phyloP scores from a whole-genome alignment of 2,329 filamentous ascomycete genomes.

The Sphaerulina populicola region DNA sequence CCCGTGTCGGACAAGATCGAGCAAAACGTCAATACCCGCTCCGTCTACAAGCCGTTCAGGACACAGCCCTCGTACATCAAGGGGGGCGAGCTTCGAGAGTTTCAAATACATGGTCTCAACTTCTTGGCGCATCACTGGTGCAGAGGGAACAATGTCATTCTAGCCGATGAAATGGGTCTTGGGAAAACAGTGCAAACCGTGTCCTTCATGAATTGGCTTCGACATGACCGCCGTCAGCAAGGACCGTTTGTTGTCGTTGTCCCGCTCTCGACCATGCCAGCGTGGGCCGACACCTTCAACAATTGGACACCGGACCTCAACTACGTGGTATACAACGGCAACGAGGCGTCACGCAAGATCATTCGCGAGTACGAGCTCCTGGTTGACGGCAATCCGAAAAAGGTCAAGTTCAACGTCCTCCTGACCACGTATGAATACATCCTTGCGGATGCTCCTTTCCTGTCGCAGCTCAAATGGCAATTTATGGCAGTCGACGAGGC shows the following conservation, averaged over 20 bases:
- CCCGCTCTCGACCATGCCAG: slow-evolving; percentile 90
- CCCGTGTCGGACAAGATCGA: slow-evolving; percentile 74
- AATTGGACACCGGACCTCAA: slow-evolving; percentile 93
- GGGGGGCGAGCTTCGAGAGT: slow-evolving; percentile 76
- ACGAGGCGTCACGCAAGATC: slow-evolving; percentile 72
- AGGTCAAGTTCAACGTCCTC: slow-evolving; percentile 94
- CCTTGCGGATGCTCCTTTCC: slow-evolving; percentile 70
- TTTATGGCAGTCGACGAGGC: slow-evolving; percentile 94
- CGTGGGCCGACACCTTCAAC: slow-evolving; percentile 97
- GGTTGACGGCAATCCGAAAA: slow-evolving; percentile 73
- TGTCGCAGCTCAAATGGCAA: slow-evolving; percentile 93
- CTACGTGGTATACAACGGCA: slow-evolving; percentile 93
- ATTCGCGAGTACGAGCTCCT: slow-evolving; percentile 88
- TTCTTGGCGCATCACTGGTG: slow-evolving; percentile 97
- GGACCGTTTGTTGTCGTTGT: slow-evolving; percentile 97
- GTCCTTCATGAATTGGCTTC: slow-evolving; percentile 92
- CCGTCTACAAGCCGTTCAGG: slow-evolving; percentile 62
- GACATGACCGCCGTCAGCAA: slow-evolving; percentile 79
- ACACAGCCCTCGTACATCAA: slow-evolving; percentile 79
- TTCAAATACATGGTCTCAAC: slow-evolving; percentile 89
- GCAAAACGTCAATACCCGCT: slow-evolving; percentile 64
- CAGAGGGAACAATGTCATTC: slow-evolving; percentile 84
- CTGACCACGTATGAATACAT: slow-evolving; percentile 98
- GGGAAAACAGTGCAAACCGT: slow-evolving; percentile 98
- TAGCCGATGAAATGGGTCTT: slow-evolving; percentile 97